Percentiles rank a stretch among this genome's conserved stretches.
These are phyloP conservation scores for Houttuynia cordata DNA, from an alignment of 164 flowering plant genomes.

Conservation along the genomic window DNA sequence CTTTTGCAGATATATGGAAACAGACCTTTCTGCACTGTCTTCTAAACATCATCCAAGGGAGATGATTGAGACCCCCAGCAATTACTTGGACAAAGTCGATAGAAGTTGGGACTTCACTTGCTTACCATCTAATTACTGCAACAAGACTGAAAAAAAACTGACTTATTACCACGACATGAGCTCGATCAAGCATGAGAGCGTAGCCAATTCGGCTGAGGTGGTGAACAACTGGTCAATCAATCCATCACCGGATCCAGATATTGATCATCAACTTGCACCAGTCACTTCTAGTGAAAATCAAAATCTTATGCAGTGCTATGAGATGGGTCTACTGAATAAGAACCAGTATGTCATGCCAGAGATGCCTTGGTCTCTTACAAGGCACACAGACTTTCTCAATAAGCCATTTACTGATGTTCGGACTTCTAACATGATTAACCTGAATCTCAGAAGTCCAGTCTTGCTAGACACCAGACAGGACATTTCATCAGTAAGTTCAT, in stretches of 20 bases:
- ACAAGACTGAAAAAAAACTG: no score
- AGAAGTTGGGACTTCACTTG: conserved; percentile 3
- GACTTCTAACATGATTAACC: neutral
- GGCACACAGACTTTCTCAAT: neutral
- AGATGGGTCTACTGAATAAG: conserved; percentile 15
- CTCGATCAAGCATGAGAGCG: no score
- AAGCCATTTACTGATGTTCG: neutral
- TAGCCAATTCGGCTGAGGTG: no score
- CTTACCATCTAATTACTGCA: no score
- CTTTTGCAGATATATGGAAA: neutral
- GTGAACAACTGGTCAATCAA: no score
- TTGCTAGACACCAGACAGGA: neutral
- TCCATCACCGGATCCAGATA: no score
- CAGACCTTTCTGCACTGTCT: neutral
- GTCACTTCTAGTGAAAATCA: no score
- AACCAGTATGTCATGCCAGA: conserved; percentile 13
- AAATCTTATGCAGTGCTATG: no score
- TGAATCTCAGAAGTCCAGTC: neutral
- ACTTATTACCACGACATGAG: no score
- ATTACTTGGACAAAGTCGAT: neutral
- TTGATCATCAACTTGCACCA: no score
- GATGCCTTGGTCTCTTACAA: conserved; percentile 13
- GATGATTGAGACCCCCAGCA: neutral
- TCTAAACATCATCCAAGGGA: neutral
- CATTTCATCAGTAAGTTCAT: neutral